Base-by-base conservation (phyloP, 108 stramenopile species). In the Skeletonema menzelii region DNA sequence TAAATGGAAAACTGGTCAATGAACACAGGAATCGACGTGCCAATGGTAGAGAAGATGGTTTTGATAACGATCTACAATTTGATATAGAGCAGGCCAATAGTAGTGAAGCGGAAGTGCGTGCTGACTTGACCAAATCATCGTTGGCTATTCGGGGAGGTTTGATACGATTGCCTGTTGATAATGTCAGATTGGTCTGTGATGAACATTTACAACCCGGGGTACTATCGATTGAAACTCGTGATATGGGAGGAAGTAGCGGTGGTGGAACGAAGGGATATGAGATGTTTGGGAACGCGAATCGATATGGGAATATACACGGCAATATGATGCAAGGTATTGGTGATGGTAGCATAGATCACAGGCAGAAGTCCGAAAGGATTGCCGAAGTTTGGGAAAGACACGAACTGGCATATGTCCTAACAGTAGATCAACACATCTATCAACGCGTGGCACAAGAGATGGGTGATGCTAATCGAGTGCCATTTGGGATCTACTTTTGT, bases 401-500 rank as follows among this genome's bases (percentile, higher is more conserved):
- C n/a, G 73, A 69, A 15, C 64, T 83, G 31, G 42, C 83, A 15
- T 89, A 89, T 61, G 85, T 85, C 2, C 60, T 90, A 22, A 87
- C 89, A 3, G 83, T 90, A 32, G 72, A 74, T 67, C 61, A 80
- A 35, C 63, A 64, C 19, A 62, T 90, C 20, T 90, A 87, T 61
- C 66, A 76, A 58, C 72, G 75, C 40, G 64, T 90, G n/a, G 59
- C 85, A 20, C 31, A 68, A 44, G 89, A 90, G 57, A 70, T 87
- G 37, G 63, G 63, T 14, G 80, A 84, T 67, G 65, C 86, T 22
- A 40, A 79, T 22, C 38, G 44, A n/a, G 32, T 84, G 20, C 89
- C 89, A 4, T 84, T 75, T 19, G 86, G 89, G 24, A 63, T 90
- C 31, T 87, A 90, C 56, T 90, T 87, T 77, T 90, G 89, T 68